Percentiles rank a stretch among this genome's conserved stretches.
These are phyloP conservation scores for Chlamydomonas sp. DNA, from an alignment of 139 green algal genomes.

Conservation along the genomic window DNA sequence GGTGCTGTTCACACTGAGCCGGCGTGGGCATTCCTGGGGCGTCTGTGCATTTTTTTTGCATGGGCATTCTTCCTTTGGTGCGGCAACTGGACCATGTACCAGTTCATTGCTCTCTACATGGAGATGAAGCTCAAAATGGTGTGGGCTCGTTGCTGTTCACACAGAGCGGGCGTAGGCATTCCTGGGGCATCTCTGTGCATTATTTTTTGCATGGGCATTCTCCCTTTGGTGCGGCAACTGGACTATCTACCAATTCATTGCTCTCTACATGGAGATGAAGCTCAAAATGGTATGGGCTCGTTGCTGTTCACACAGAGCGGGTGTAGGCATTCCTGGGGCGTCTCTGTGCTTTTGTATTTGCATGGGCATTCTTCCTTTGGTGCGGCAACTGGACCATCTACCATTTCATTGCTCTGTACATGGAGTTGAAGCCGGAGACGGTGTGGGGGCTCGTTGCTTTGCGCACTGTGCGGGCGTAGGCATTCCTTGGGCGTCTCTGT, in stretches of 20 bases:
- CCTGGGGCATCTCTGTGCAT: no score
- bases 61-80: no score
- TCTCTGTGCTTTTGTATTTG: background rate
- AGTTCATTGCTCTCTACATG: background rate
- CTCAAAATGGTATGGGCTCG: background rate
- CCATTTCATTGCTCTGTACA: conserved; percentile 7
- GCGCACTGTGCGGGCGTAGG: background rate
- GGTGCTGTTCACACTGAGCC: no score
- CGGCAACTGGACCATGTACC: background rate
- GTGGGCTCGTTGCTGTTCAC: no score
- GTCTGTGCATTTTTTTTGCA: no score
- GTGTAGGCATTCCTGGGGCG: background rate
- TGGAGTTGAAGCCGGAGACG: conserved; percentile 9
- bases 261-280: conserved; percentile 4
- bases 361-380: background rate
- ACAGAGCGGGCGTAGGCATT: no score
- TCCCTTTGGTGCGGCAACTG: no score
- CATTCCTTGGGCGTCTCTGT: background rate
- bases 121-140: background rate
- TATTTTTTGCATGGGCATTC: no score
- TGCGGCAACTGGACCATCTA: conserved; percentile 5
- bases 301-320: background rate
- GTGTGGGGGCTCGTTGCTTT: conserved; percentile 1
- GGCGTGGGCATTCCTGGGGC: no score
- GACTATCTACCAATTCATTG: conserved; percentile 11